Evolutionary conservation across 176 grass and related monocot species (phyloP).

Genomic region (Carex littledalei): DNA sequence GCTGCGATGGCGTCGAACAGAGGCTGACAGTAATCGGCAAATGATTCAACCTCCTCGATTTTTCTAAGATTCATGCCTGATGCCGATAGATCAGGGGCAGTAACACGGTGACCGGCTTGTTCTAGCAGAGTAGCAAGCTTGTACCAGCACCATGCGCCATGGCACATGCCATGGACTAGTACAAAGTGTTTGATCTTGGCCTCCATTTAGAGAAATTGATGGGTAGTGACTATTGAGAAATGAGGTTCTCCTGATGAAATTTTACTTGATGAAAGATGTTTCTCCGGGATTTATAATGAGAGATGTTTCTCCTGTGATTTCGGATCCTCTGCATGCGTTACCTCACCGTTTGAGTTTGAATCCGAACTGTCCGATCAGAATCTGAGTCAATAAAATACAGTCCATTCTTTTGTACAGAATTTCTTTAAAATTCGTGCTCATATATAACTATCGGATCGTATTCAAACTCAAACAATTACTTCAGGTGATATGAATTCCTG

Average conservation of each 20-base stretch:
- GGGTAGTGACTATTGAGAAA: not conserved
- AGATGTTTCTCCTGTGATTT: no score
- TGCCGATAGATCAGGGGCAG: slow-evolving; percentile 55
- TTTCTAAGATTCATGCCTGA: slow-evolving; percentile 49
- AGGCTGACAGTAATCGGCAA: slow-evolving; percentile 59
- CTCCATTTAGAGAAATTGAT: not conserved
- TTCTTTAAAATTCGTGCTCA: no score
- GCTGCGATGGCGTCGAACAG: slow-evolving; percentile 44
- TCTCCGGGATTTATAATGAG: not conserved
- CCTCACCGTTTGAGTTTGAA: no score
- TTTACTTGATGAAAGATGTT: not conserved
- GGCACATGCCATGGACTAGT: slow-evolving; percentile 67
- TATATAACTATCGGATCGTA: no score
- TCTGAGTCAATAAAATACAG: no score
- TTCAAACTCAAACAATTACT: no score
- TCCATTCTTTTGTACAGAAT: no score
- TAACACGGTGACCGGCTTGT: slow-evolving; percentile 55
- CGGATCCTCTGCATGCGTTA: no score
- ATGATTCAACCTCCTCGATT: slow-evolving; percentile 49
- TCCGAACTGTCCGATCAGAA: no score
- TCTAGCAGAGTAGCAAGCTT: slow-evolving; percentile 50
- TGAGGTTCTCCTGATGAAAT: not conserved
- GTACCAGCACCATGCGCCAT: slow-evolving; percentile 79
- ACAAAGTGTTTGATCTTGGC: slow-evolving; percentile 30
- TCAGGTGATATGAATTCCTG: no score